phyloP scores from a whole-genome alignment of 768 basidiomycete genomes.

The Pleurotus tuber-regium region DNA sequence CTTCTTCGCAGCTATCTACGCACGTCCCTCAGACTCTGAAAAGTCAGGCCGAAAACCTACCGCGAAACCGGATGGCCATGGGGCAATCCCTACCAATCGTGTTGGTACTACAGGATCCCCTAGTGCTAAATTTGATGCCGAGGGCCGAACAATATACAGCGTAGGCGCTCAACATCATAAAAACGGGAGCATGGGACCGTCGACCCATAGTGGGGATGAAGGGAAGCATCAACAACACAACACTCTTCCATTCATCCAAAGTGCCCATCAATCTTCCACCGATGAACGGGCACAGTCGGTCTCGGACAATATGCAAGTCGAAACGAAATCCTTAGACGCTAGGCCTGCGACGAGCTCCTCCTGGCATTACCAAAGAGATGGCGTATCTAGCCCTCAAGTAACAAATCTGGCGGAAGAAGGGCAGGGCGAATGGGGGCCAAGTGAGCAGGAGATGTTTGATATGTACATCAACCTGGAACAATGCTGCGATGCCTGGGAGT shows the following conservation, averaged over 20 bases:
- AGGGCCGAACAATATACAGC: slow-evolving; percentile 4
- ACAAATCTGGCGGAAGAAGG: too few species aligned
- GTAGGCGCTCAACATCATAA: background rate
- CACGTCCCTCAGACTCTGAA: too few species aligned
- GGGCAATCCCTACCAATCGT: background rate
- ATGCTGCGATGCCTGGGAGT: slow-evolving; percentile 21
- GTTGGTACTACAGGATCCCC: background rate
- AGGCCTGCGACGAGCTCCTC: too few species aligned
- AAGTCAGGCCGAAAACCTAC: too few species aligned
- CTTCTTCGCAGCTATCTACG: background rate
- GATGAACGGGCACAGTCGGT: too few species aligned
- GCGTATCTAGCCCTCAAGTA: too few species aligned
- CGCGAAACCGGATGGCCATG: too few species aligned
- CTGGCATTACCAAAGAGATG: too few species aligned
- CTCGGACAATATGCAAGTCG: too few species aligned
- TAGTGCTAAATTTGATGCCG: background rate
- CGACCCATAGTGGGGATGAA: background rate
- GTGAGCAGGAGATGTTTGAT: slow-evolving; percentile 34
- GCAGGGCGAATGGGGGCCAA: background rate
- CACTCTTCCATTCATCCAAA: background rate
- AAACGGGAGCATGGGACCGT: background rate
- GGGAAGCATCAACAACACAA: background rate
- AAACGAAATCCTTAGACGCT: too few species aligned
- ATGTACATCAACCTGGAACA: slow-evolving; percentile 37
- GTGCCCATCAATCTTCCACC: background rate